These are phyloP conservation scores for Ophiostoma fasciatum DNA, from an alignment of 2,329 filamentous ascomycete species.

Conservation along the genomic window DNA sequence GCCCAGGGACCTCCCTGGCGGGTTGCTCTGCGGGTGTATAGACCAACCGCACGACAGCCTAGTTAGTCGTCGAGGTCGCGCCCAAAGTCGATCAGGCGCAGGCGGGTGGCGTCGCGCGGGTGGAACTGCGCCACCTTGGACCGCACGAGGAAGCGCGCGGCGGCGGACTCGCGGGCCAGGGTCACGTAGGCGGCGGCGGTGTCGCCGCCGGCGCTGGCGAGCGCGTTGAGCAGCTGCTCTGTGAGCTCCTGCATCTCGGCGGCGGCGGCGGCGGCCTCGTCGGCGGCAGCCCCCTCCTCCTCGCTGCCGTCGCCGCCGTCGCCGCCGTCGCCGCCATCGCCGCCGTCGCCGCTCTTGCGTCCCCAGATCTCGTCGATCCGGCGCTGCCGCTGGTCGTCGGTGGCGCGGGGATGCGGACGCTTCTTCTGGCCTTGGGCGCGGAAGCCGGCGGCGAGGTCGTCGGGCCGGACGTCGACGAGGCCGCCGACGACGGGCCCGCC, in stretches of 20 bases:
- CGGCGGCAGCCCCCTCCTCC: conserved; percentile 36
- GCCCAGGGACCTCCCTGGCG: too few species aligned
- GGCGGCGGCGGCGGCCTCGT: conserved; percentile 34
- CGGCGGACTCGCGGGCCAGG: conserved; percentile 44
- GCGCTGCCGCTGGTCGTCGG: conserved; percentile 39
- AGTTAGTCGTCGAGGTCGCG: conserved; percentile 45
- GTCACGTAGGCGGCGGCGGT: conserved; percentile 42
- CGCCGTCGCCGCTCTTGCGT: not conserved
- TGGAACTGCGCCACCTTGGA: conserved; percentile 54
- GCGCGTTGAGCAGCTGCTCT: conserved; percentile 44
- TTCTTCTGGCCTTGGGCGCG: conserved; percentile 44
- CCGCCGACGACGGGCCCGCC: conserved; percentile 73
- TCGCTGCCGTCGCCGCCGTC: conserved; percentile 17
- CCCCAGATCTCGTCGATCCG: conserved; percentile 53
- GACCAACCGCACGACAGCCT: too few species aligned
- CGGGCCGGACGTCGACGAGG: conserved; percentile 46
- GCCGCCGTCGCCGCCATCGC: not conserved
- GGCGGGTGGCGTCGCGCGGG: conserved; percentile 42
- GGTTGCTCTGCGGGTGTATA: too few species aligned
- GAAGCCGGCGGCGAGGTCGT: conserved; percentile 45
- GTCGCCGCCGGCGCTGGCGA: conserved; percentile 38
- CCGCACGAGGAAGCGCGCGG: conserved; percentile 47
- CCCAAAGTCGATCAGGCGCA: conserved; percentile 49
- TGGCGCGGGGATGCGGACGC: conserved; percentile 26
- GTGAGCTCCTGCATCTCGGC: conserved; percentile 45